Evolutionary conservation across 257 asterid genomes (phyloP), one percentile per base, ranked within the genome.

Genomic region (Lithospermum erythrorhizon): DNA sequence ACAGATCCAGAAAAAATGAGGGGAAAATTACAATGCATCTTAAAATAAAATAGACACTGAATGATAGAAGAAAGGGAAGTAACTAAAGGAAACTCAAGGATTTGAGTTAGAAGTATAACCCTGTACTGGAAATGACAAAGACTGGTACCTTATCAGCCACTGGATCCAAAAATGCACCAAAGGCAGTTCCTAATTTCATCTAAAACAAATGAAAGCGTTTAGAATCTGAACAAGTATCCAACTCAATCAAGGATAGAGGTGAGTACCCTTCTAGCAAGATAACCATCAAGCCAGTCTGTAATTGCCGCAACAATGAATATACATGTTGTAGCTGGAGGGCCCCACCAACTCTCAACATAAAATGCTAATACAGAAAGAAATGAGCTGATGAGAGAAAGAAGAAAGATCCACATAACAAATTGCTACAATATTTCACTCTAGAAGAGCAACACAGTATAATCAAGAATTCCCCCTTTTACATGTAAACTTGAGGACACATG

Each of bases 231-330:
- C 8, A 55, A 53, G 23, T 63, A 55, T 63, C 55, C 27, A 58
- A 57, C 21, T 57, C 58, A 57, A 20, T 23, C 32, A 23, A 52
- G 57, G 59, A 59, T 64, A 61, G 58, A 69, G 67, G 53, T 63
- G 61, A 5, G 65, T 74, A 93, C 99, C 97, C 81, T 89, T 61
- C 97, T 79, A 55, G 99, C 95, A 72, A 93, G 95, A 74, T 89
- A 89, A 19, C 97, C 97, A 68, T 93, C 97, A 65, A 89, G 96
- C 99, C 99, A 93, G 82, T 93, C 99, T 5, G 99, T 93, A 55
- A 87, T 61, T 37, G 99, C 91, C 16, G 99, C 97, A 21, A 82
- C 85, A 59, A 89, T 57, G 65, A 93, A 93, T 64, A 93, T 86
- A 55, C 84, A 85, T n/a, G 95, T 81, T 24, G 99, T 83, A 35